Evolutionary conservation across 2,329 filamentous ascomycete genomes (phyloP).

Genomic region (Aspergillus sp.): DNA sequence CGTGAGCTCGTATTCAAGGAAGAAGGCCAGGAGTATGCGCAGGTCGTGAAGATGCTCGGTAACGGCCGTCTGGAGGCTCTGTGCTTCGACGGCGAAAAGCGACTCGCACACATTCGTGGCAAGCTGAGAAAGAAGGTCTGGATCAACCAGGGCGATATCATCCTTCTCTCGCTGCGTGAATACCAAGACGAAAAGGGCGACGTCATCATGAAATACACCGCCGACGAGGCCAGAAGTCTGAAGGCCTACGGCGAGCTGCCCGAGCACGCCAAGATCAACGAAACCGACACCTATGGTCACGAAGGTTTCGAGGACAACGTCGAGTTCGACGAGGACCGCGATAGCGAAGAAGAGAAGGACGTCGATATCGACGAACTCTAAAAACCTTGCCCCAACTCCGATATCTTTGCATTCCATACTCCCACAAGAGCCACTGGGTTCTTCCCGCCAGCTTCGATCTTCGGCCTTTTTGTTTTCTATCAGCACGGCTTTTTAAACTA

Average conservation of each 20-base stretch:
- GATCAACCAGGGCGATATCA: conserved; percentile 98
- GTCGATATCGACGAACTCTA: conserved; percentile 96
- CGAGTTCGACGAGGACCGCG: conserved; percentile 95
- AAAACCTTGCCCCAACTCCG: conserved; percentile 32
- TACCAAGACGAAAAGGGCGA: conserved; percentile 94
- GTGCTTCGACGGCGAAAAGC: conserved; percentile 92
- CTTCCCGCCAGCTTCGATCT: conserved; percentile 17
- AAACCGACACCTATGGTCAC: conserved; percentile 87
- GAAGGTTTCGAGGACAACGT: conserved; percentile 96
- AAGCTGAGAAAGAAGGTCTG: conserved; percentile 99
- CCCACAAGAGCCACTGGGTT: conserved; percentile 30
- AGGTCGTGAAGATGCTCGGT: conserved; percentile 92
- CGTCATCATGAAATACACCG: conserved; percentile 91
- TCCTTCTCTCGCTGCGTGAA: conserved; percentile 81
- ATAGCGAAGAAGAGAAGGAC: conserved; percentile 69
- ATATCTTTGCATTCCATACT: conserved; percentile 31
- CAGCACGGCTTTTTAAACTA: conserved; percentile 12
- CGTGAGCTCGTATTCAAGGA: conserved; percentile 98
- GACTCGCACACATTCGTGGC: conserved; percentile 82
- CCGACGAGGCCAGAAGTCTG: conserved; percentile 90
- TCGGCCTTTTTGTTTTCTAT: conserved; percentile 21
- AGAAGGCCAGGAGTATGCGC: conserved; percentile 88
- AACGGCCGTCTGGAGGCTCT: conserved; percentile 91
- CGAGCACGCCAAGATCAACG: conserved; percentile 99
- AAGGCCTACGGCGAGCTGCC: conserved; percentile 98